Percentiles rank a stretch among this genome's conserved stretches.
Evolutionary conservation across 495 filamentous ascomycete species (phyloP).

Genomic region (Aspergillus bertholletiae): DNA sequence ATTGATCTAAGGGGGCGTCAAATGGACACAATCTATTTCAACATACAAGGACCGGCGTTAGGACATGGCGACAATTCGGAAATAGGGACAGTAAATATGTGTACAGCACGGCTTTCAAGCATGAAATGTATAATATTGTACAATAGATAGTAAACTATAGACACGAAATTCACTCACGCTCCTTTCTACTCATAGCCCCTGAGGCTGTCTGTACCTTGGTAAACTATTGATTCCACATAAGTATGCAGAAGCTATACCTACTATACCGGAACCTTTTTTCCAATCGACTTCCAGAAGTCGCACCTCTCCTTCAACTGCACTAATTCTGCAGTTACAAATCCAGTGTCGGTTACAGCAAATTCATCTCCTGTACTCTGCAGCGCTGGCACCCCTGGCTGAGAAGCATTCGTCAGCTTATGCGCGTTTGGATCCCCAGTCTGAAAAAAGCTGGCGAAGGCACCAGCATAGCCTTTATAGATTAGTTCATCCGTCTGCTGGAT

Average conservation of each 20-base stretch:
- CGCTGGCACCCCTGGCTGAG: slow-evolving; percentile 43
- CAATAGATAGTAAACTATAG: slow-evolving; percentile 11
- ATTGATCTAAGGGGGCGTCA: slow-evolving; percentile 54
- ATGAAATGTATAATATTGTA: slow-evolving; percentile 12
- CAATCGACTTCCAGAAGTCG: slow-evolving; percentile 51
- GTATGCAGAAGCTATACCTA: background rate
- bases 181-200: background rate
- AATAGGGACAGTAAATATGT: background rate
- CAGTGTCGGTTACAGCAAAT: slow-evolving; percentile 45
- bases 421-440: slow-evolving; percentile 56
- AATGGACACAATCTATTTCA: background rate
- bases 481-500: slow-evolving; percentile 50
- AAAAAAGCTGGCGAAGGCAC: slow-evolving; percentile 58
- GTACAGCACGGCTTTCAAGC: background rate
- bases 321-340: slow-evolving; percentile 38
- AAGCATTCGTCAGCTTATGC: slow-evolving; percentile 50
- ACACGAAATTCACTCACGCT: background rate
- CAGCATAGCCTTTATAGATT: slow-evolving; percentile 55
- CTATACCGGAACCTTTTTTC: slow-evolving; percentile 30
- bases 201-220: background rate
- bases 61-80: background rate
- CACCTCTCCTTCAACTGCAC: slow-evolving; percentile 43
- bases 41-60: slow-evolving; percentile 8
- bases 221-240: background rate
- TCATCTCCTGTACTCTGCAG: slow-evolving; percentile 34